Evolutionary conservation across 495 filamentous ascomycete species (phyloP), one percentile per base, ranked within the genome.

Genomic region (Penicillium goetzii): DNA sequence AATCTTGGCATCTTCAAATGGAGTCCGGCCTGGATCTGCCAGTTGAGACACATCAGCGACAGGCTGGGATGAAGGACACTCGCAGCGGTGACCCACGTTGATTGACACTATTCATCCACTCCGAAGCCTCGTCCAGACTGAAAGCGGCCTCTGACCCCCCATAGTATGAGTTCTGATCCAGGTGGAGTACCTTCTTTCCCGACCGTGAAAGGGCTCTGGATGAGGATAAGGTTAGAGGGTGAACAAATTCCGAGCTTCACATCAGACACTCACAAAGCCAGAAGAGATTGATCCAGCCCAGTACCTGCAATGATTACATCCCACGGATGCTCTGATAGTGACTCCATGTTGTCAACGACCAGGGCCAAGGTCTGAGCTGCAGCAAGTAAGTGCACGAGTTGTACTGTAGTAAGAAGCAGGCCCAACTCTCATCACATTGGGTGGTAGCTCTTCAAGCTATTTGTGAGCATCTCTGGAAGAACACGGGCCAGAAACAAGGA

Each of bases 261-360:
- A 52, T 56, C 47, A 53, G 32, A 62, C 53, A 80, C 90, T 83
- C 85, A 99, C 95, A 97, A 81, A 64, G 95, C 94, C 65, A 99
- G 85, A 58, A 99, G 88, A 49, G 93, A 97, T 75, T 97, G 91
- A 67, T 88, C 84, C 65, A 98, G 74, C 53, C 92, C 95, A 55
- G 95, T 99, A 65, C 96, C 96, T 63, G 86, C 84, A 64, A 99
- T 92, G 60, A 95, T 81, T 68, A 96, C 88, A 80, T 99, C 95
- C 96, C 96, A 99, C 51, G 83, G 78, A 33, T 91, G 92, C 55
- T 89, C 88, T 73, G 87, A 78, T 59, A 97, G 81, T 51, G 89
- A 86, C 67, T 96, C 92, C 92, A 96, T 97, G 59, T 30, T 73
- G 67, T 57, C 60, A 57, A 63, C 32, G 52, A 47, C 59, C 62